phyloP scores from a whole-genome alignment of 2,329 filamentous ascomycete species.

The Mollisia scopiformis region DNA sequence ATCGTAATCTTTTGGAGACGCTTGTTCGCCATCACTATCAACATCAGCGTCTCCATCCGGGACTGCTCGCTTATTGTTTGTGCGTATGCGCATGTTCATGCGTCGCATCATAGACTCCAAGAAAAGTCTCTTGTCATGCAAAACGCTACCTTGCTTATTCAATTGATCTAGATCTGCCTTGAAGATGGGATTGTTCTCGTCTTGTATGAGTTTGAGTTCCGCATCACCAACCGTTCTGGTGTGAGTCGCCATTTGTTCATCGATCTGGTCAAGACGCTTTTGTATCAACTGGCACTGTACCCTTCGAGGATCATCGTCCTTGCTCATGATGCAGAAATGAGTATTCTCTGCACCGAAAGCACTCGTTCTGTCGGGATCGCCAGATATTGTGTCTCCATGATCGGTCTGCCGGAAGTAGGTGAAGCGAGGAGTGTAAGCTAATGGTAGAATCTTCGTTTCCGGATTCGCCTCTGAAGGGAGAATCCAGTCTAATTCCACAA shows the following conservation, averaged over 20 bases:
- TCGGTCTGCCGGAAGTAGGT: slow-evolving; percentile 98
- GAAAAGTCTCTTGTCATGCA: slow-evolving; percentile 61
- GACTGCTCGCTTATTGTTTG: slow-evolving; percentile 28
- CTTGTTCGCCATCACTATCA: slow-evolving; percentile 39
- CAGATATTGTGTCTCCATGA: slow-evolving; percentile 76
- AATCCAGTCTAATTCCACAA: slow-evolving; percentile 97
- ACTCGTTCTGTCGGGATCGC: slow-evolving; percentile 82
- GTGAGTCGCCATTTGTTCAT: slow-evolving; percentile 77
- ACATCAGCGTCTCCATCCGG: slow-evolving; percentile 39
- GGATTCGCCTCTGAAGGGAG: slow-evolving; percentile 87
- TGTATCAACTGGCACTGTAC: slow-evolving; percentile 88
- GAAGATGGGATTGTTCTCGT: slow-evolving; percentile 53
- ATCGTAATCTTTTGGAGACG: slow-evolving; percentile 38
- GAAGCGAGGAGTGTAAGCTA: slow-evolving; percentile 91
- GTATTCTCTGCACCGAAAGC: slow-evolving; percentile 92
- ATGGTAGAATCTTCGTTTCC: slow-evolving; percentile 89
- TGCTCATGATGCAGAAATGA: slow-evolving; percentile 93
- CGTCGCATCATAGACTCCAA: slow-evolving; percentile 55
- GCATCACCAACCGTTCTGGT: slow-evolving; percentile 73
- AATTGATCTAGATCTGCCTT: slow-evolving; percentile 64
- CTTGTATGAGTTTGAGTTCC: slow-evolving; percentile 65
- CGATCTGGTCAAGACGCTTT: slow-evolving; percentile 76
- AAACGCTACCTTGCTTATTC: slow-evolving; percentile 55
- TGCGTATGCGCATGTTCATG: slow-evolving; percentile 37
- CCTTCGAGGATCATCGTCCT: slow-evolving; percentile 82